Base-by-base conservation (phyloP, 2,329 filamentous ascomycete genomes). In the Colletotrichum sp. region DNA sequence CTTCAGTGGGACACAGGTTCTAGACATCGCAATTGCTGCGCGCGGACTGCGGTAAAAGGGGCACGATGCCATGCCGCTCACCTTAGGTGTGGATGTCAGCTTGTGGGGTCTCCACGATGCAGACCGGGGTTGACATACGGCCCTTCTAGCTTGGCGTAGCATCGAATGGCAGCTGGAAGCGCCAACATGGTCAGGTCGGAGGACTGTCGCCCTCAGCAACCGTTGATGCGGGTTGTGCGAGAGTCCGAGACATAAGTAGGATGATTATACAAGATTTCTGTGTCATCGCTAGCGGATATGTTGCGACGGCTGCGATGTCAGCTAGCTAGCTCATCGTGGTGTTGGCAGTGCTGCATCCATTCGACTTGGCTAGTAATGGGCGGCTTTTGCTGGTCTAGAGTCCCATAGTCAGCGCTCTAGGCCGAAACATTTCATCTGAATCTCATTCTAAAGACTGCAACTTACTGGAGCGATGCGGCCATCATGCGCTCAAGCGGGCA, bases 91-190 rank as follows among this genome's bases (percentile, higher is more conserved):
- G 36, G 24, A 34, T 36, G 9, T 52, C 36, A 24, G 56, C 32
- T 24, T 24, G 65, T 43, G 52, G 65, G n/a, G 65, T 28, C 65
- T 21, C 32, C 34, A 2, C 21, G 14, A 56, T n/a, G 34, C 48
- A 30, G 26, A 43, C 7, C 67, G n/a, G 67, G 56, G 26, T 13
- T 9, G 14, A 56, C 12, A 21, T 36, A 14, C 24, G 56, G 24
- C 38, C 48, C 30, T n/a, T 58, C 30, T 38, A n/a, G n/a, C 36
- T 48, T 52, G 36, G 28, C 56, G 26, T 32, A 26, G 26, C 36
- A 69, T 28, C n/a, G 30, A 28, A 36, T 62, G 67, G 67, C 26
- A 69, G 67, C n/a, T 69, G 56, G 67, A 69, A 69, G 67, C 56
- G 67, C 67, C 52, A 36, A 3, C 32, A 36, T 62, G 21, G 2